Conservation (phyloP, 108 stramenopile genomes). For the Nannochloropsis oceanica region DNA sequence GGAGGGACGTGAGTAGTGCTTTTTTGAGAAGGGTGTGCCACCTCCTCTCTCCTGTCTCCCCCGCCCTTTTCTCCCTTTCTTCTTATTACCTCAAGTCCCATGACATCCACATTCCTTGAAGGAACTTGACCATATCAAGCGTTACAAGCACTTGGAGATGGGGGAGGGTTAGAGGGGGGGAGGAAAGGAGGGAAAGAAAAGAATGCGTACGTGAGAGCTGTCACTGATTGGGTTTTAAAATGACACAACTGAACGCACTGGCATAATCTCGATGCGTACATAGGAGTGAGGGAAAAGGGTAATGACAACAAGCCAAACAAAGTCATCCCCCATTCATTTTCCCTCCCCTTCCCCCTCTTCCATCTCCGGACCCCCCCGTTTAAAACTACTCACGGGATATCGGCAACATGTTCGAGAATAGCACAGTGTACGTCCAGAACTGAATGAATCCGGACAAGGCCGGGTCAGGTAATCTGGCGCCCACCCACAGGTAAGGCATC, state of each 20-base stretch:
- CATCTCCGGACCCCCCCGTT: too few species aligned
- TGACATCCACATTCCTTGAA: slow-evolving; percentile 14
- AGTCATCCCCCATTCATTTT: neutral
- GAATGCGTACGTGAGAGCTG: neutral
- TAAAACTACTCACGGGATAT: neutral
- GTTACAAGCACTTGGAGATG: slow-evolving; percentile 13
- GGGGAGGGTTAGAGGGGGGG: too few species aligned
- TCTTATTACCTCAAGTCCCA: neutral
- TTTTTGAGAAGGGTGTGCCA: neutral
- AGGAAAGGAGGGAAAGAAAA: slow-evolving; percentile 28
- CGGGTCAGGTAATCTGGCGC: neutral
- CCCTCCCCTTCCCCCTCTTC: neutral
- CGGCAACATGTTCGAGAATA: neutral
- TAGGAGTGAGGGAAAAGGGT: neutral
- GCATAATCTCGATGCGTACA: neutral
- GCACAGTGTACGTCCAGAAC: neutral
- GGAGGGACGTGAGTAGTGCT: too few species aligned
- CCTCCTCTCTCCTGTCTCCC: neutral
- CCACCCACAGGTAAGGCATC: slow-evolving; percentile 10
- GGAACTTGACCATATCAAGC: slow-evolving; percentile 28
- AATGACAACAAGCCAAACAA: too few species aligned
- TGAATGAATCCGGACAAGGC: neutral
- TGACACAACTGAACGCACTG: neutral
- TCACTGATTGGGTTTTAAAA: neutral
- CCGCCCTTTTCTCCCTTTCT: neutral